phyloP scores from a whole-genome alignment of 768 basidiomycete genomes.

The Calvatia gigantea region DNA sequence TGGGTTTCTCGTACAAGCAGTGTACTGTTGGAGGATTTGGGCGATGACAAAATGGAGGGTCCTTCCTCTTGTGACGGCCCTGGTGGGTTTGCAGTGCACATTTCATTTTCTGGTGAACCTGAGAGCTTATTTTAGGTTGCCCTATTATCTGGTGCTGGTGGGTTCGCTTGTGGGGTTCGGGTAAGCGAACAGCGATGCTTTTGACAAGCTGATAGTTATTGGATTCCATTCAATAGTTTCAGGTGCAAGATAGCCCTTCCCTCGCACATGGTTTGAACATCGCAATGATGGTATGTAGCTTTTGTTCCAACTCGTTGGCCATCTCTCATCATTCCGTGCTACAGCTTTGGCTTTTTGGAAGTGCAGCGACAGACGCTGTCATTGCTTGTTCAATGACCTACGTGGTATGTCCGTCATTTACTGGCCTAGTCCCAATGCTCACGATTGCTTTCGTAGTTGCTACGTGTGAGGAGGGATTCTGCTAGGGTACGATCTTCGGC shows the following conservation, averaged over 20 bases:
- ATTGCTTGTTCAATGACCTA: background rate
- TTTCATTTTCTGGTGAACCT: background rate
- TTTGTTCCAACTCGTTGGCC: no score
- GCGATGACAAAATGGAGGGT: background rate
- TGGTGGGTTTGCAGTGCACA: background rate
- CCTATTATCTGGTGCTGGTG: background rate
- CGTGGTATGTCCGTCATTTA: background rate
- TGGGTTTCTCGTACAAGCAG: background rate
- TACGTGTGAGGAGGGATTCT: background rate
- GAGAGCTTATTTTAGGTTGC: background rate
- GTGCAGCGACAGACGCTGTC: background rate
- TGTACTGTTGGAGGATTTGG: background rate
- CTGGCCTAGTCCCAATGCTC: background rate
- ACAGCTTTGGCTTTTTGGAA: background rate
- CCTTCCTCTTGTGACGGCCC: background rate
- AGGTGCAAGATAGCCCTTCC: no score
- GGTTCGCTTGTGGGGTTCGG: background rate
- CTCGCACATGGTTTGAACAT: no score
- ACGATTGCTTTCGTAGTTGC: background rate
- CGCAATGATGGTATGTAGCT: background rate
- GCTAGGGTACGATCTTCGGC: background rate
- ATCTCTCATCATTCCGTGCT: no score
- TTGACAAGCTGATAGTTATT: no score
- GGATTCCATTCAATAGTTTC: no score
- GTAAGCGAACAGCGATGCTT: background rate